Evolutionary conservation across 2,329 filamentous ascomycete species (phyloP).

Genomic region (Xylariaceae sp.): DNA sequence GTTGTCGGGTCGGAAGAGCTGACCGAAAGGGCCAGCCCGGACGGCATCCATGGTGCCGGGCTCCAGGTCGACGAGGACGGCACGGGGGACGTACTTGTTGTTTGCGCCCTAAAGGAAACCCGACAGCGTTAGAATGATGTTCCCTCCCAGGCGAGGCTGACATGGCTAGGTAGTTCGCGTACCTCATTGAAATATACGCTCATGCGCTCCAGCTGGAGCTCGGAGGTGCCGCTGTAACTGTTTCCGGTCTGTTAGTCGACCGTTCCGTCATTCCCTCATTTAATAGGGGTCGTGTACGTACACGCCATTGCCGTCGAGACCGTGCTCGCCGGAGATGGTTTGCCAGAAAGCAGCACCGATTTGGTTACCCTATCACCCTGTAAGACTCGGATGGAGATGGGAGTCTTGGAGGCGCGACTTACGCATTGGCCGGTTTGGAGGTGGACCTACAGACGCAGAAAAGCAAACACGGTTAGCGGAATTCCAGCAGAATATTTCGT

Average conservation of each 20-base stretch:
- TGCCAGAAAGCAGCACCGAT: constrained; percentile 99
- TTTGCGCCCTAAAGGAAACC: constrained; percentile 66
- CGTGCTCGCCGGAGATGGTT: constrained; percentile 85
- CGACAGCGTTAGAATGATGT: constrained; percentile 4
- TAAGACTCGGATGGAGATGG: constrained; percentile 31
- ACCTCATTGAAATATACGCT: constrained; percentile 96
- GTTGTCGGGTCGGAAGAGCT: constrained; percentile 99
- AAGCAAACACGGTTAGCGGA: constrained; percentile 10
- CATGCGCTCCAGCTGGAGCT: constrained; percentile 99
- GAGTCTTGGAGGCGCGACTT: constrained; percentile 42
- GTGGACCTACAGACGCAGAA: constrained; percentile 68
- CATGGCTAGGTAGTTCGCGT: constrained; percentile 25
- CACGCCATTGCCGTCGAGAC: constrained; percentile 95
- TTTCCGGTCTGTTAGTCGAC: constrained; percentile 31
- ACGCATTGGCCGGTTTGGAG: constrained; percentile 99
- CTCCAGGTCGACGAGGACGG: constrained; percentile 98
- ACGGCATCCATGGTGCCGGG: constrained; percentile 99
- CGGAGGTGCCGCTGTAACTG: constrained; percentile 95
- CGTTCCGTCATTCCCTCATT: neutral
- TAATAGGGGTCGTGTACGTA: constrained; percentile 46
- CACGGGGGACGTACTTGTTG: constrained; percentile 99
- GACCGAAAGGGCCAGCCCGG: constrained; percentile 94
- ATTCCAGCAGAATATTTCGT: neutral
- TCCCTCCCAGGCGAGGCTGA: neutral
- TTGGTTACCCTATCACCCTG: constrained; percentile 83